Evolutionary conservation across 768 basidiomycete species (phyloP).

Genomic region (Candolleomyces aberdarensis): DNA sequence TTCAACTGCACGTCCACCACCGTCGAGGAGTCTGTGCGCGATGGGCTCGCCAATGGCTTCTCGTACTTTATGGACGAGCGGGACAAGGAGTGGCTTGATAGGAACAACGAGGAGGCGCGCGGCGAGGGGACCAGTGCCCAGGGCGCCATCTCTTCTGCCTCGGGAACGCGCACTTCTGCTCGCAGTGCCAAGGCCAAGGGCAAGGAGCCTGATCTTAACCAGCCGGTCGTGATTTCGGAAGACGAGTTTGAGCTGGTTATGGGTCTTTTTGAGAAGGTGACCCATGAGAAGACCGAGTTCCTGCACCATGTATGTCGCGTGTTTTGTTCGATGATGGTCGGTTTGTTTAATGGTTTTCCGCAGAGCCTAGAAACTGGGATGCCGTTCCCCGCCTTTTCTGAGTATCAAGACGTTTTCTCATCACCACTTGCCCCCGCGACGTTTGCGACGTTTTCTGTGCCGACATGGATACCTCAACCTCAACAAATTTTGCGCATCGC

Average conservation of each 20-base stretch:
- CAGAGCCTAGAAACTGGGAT: conserved; percentile 66
- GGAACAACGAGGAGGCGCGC: conserved; percentile 82
- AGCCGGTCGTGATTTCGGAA: conserved; percentile 70
- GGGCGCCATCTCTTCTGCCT: conserved; percentile 52
- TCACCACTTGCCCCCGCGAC: conserved; percentile 52
- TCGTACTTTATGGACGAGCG: conserved; percentile 95
- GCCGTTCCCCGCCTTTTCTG: conserved; percentile 68
- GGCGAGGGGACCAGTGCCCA: conserved; percentile 84
- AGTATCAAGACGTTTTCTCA: conserved; percentile 70
- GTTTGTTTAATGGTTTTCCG: conserved; percentile 2
- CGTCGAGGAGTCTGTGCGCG: conserved; percentile 69
- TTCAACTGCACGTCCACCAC: conserved; percentile 84
- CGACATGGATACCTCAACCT: conserved; percentile 66
- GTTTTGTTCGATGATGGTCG: background rate
- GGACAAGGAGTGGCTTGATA: conserved; percentile 92
- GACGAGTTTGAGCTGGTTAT: conserved; percentile 95
- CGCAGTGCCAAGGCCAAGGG: conserved; percentile 79
- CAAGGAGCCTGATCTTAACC: conserved; percentile 71
- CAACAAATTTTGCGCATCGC: conserved; percentile 65
- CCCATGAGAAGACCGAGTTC: conserved; percentile 86
- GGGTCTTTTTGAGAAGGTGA: conserved; percentile 89
- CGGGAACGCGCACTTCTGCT: conserved; percentile 53
- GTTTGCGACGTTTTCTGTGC: conserved; percentile 68
- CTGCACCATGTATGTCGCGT: conserved; percentile 74
- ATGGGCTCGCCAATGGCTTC: conserved; percentile 68